Evolutionary conservation across 2,329 filamentous ascomycete species (phyloP), one percentile per base, ranked within the genome.

Genomic region (Apiospora rasikravindrae): DNA sequence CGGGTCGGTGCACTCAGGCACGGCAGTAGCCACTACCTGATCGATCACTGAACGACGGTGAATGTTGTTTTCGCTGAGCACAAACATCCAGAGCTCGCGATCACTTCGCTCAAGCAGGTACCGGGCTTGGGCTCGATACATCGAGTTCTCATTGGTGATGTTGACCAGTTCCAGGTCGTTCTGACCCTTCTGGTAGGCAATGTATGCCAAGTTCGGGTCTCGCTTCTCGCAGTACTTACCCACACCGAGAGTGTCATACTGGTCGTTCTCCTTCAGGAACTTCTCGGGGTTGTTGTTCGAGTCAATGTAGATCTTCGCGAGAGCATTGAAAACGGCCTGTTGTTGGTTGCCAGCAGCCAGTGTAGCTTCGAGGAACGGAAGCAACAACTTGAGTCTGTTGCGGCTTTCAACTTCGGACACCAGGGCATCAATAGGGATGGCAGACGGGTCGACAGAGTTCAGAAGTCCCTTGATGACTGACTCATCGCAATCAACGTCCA

Each of bases 191-290:
- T 92, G 90, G 83, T 98, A 99, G 74, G 95, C 94, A 80, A 98
- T 98, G 84, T 93, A 98, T 3, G 94, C 96, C 71, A 99, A 87
- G 81, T 98, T 98, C 74, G 96, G 96, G 79, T 99, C 96, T 45
- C 96, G 93, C 89, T 98, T 98, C 87, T 98, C 96, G 82, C 96
- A 99, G 87, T 99, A 99, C 85, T 98, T 98, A 82, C 96, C 96
- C 71, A 99, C 94, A 33, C 88, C 90, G 53, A 98, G 86, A 4
- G 96, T 94, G 80, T 99, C 96, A 77, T 99, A 99, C 81, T 96
- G 91, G 79, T 98, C 94, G 80, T 99, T 99, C 85, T 98, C 94
- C 86, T 96, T 97, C 70, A 99, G 86, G 87, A 99, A 99, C 81
- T 94, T 94, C 88, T 99, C 96, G 0, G 96, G 96, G 81, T 98